Evolutionary conservation across 257 asterid species (phyloP).

Genomic region (Nicotiana tomentosiformis): DNA sequence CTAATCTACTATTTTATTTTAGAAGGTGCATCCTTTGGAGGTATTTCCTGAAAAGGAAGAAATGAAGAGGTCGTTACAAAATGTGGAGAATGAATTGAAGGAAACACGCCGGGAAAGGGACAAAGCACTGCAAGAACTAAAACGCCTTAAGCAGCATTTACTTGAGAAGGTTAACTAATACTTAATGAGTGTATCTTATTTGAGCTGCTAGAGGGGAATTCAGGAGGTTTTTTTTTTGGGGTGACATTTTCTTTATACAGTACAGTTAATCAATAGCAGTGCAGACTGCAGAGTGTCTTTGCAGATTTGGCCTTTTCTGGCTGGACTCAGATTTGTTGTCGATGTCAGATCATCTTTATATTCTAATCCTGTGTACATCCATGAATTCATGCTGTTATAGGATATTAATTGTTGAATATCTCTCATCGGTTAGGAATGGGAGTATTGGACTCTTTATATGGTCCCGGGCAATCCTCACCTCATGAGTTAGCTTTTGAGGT

Average conservation of each 20-base stretch:
- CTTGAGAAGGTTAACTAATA: constrained; percentile 65
- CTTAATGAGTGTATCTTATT: neutral
- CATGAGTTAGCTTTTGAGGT: no score
- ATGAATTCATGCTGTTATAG: neutral
- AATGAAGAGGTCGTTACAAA: constrained; percentile 54
- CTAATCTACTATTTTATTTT: constrained; percentile 19
- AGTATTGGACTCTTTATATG: no score
- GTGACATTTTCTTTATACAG: neutral
- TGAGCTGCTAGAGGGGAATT: neutral
- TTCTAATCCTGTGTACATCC: neutral
- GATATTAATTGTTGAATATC: neutral
- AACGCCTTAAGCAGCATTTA: constrained; percentile 92
- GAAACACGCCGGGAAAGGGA: constrained; percentile 67
- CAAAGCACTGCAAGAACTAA: constrained; percentile 71
- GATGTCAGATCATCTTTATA: neutral
- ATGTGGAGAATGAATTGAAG: constrained; percentile 72
- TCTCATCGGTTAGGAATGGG: no score
- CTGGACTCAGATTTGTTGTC: neutral
- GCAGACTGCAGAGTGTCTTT: neutral
- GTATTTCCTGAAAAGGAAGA: constrained; percentile 54
- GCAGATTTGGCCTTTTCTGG: neutral
- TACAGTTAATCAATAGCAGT: neutral
- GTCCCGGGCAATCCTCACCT: no score
- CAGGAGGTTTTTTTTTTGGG: neutral
- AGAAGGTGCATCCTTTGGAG: constrained; percentile 34